Conservation (phyloP, 2,329 filamentous ascomycete species). For the Hypoxylon rubiginosum region DNA sequence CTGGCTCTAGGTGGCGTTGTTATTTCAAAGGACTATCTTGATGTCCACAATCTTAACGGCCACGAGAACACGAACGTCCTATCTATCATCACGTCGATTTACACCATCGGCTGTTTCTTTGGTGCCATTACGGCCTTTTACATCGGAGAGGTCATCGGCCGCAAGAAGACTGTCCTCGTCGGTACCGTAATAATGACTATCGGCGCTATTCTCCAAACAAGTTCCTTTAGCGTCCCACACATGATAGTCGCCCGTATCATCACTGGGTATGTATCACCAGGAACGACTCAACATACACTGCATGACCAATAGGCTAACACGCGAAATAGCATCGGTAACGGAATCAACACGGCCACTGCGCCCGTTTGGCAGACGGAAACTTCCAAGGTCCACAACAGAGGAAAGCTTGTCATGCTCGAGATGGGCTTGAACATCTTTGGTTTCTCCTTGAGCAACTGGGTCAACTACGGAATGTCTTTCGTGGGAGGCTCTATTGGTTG, state of each 20-base stretch:
- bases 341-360: conserved; percentile 51
- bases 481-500: conserved; percentile 51
- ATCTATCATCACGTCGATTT: conserved; percentile 63
- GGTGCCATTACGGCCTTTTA: conserved; percentile 57
- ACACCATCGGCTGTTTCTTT: conserved; percentile 59
- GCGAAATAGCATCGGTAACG: conserved; percentile 57
- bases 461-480: conserved; percentile 51
- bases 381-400: conserved; percentile 47
- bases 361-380: conserved; percentile 53
- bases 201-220: conserved; percentile 48
- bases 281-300: neutral
- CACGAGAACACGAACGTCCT: conserved; percentile 50
- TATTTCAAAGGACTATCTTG: conserved; percentile 66
- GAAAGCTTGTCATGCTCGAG: conserved; percentile 50
- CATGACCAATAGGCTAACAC: conserved; percentile 7
- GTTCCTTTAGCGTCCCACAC: conserved; percentile 51
- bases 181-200: conserved; percentile 59
- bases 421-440: conserved; percentile 50
- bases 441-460: conserved; percentile 50
- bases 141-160: conserved; percentile 60
- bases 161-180: conserved; percentile 58
- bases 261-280: conserved; percentile 49
- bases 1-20: conserved; percentile 59
- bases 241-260: conserved; percentile 59
- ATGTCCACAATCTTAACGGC: conserved; percentile 60